Base-by-base conservation (phyloP, 805 yeast genomes). In the Yamadazyma kitorensis region DNA sequence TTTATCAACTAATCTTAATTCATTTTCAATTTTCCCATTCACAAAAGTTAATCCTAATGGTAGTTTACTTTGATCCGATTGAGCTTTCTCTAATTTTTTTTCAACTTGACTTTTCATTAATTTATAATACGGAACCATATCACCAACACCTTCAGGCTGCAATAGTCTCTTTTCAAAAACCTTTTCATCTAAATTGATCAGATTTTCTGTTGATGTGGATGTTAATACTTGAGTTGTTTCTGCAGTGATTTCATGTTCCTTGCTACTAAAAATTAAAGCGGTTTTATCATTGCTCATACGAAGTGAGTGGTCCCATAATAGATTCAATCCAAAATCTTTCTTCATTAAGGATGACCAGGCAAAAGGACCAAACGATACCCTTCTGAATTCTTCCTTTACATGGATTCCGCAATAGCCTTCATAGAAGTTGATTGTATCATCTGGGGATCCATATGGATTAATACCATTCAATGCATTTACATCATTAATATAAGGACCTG, bases 361-460 rank as follows among this genome's bases (percentile, higher is more conserved):
- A 25, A 63, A 58, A 1, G 70, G 70, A 4, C 70, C 72, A 40
- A 51, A 59, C 23, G 55, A 52, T 4, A 60, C 48, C 29, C 66
- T 47, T n/a, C 61, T 43, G 16, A 15, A 17, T 4, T 25, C 29
- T 15, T 54, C 62, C 29, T 53, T 57, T 6, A 55, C 45, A 35
- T 57, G 57, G 2, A 61, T 37, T 0, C 69, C 48, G 19, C 61
- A 45, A 35, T 60, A 66, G 8, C 55, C 54, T 24, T 56, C 57
- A 41, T 52, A 67, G 41, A 67, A 61, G 31, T 59, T 61, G 33
- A 65, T 61, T 1, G 49, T 45, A 28, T 64, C 69, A 3, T 51
- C 40, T 12, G 48, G 50, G 28, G 49, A 44, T 13, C 36, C 37
- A 35, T 46, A 54, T 1, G 59, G 59, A 25, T 58, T 57, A 12